Percentiles rank a stretch among this genome's conserved stretches.
Evolutionary conservation across 2,329 filamentous ascomycete genomes (phyloP).

Genomic region (Colletotrichum acutatum): DNA sequence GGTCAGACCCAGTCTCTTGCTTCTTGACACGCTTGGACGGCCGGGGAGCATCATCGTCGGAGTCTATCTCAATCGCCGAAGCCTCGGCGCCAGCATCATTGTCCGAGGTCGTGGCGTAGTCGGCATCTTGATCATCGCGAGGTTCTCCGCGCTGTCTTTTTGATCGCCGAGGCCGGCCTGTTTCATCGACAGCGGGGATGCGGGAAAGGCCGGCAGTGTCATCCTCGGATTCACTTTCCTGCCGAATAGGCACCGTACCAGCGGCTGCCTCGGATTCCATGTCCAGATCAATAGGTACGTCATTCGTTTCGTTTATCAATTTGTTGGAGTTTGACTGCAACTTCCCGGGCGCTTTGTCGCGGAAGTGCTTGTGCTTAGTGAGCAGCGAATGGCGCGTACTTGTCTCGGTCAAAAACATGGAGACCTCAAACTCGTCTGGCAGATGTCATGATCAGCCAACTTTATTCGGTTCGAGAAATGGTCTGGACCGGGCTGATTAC

Average conservation of each 20-base stretch:
- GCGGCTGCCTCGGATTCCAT: slow-evolving; percentile 46
- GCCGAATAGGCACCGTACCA: slow-evolving; percentile 53
- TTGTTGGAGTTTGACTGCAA: slow-evolving; percentile 72
- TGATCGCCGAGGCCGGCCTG: slow-evolving; percentile 35
- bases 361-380: slow-evolving; percentile 84
- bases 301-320: slow-evolving; percentile 67
- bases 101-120: slow-evolving; percentile 42
- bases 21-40: slow-evolving; percentile 58
- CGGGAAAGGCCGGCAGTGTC: slow-evolving; percentile 64
- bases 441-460: slow-evolving; percentile 12
- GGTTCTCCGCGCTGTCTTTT: slow-evolving; percentile 40
- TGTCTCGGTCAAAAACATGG: slow-evolving; percentile 91
- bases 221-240: slow-evolving; percentile 70
- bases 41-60: slow-evolving; percentile 51
- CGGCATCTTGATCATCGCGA: slow-evolving; percentile 44
- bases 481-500: slow-evolving; percentile 4
- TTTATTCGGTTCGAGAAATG: neutral
- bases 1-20: slow-evolving; percentile 45
- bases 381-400: slow-evolving; percentile 87
- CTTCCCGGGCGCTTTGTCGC: slow-evolving; percentile 63
- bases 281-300: slow-evolving; percentile 65
- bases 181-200: slow-evolving; percentile 60
- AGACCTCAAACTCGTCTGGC: slow-evolving; percentile 93
- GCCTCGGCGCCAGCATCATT: slow-evolving; percentile 44
- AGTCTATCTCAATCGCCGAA: slow-evolving; percentile 51